These are phyloP conservation scores for Aspergillus sp. DNA, from an alignment of 2,329 filamentous ascomycete genomes.

Conservation along the genomic window DNA sequence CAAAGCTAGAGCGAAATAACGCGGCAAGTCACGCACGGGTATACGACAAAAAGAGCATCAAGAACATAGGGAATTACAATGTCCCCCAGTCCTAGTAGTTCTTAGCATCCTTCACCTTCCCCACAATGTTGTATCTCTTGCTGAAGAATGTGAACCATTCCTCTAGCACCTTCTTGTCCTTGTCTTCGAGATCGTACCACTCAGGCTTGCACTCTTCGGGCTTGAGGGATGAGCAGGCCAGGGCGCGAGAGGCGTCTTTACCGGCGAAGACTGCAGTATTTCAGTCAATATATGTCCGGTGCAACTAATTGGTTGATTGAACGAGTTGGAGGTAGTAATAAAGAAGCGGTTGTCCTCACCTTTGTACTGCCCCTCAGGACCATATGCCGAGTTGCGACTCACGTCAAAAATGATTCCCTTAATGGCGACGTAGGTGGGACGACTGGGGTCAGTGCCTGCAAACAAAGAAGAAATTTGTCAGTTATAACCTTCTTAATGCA, in stretches of 20 bases:
- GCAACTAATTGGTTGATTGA: neutral
- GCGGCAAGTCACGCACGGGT: slow-evolving; percentile 1
- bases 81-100: slow-evolving; percentile 32
- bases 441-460: slow-evolving; percentile 41
- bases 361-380: slow-evolving; percentile 77
- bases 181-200: slow-evolving; percentile 79
- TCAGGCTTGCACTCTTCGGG: slow-evolving; percentile 77
- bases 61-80: neutral
- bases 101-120: slow-evolving; percentile 43
- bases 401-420: slow-evolving; percentile 96
- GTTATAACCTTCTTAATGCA: neutral
- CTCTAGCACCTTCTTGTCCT: slow-evolving; percentile 78
- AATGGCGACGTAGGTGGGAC: slow-evolving; percentile 61
- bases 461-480: neutral
- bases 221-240: slow-evolving; percentile 84
- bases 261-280: slow-evolving; percentile 76
- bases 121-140: slow-evolving; percentile 85
- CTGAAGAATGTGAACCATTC: slow-evolving; percentile 97
- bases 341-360: slow-evolving; percentile 55
- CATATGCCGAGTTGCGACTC: slow-evolving; percentile 82
- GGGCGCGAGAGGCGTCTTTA: slow-evolving; percentile 90
- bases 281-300: neutral
- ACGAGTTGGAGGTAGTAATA: neutral
- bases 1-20: neutral
- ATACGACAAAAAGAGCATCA: slow-evolving; percentile 5